phyloP scores from a whole-genome alignment of 192 early-diverging fungal genomes.

The Coemansia sp. region DNA sequence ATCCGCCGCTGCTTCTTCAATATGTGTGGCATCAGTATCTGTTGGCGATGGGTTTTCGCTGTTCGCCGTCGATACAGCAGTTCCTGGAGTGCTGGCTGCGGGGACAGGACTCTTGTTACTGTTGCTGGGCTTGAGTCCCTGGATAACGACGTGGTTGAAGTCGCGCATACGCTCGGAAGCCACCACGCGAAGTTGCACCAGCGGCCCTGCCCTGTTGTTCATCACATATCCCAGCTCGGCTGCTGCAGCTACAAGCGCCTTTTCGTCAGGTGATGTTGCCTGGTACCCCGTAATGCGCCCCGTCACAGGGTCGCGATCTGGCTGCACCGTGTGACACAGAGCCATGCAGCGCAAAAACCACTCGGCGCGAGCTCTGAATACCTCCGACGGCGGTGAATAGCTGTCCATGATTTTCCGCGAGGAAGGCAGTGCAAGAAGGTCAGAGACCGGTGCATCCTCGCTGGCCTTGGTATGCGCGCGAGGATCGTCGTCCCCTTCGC shows the following conservation, averaged over 20 bases:
- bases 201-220: slow-evolving; percentile 59
- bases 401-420: slow-evolving; percentile 35
- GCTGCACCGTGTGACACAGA: slow-evolving; percentile 81
- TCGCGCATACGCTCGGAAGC: slow-evolving; percentile 52
- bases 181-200: slow-evolving; percentile 55
- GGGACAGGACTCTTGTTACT: not conserved
- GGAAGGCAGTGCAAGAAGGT: slow-evolving; percentile 40
- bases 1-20: not conserved
- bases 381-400: slow-evolving; percentile 32
- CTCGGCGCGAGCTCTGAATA: slow-evolving; percentile 51
- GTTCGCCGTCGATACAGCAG: not conserved
- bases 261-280: slow-evolving; percentile 83
- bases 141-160: slow-evolving; percentile 29
- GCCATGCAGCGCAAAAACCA: slow-evolving; percentile 78
- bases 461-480: slow-evolving; percentile 26
- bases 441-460: slow-evolving; percentile 48
- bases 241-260: slow-evolving; percentile 78
- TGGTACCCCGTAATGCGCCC: slow-evolving; percentile 72
- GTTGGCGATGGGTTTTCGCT: not conserved
- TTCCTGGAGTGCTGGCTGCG: not conserved
- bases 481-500: slow-evolving; percentile 22
- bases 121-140: not conserved
- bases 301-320: slow-evolving; percentile 65
- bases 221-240: slow-evolving; percentile 74
- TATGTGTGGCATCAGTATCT: not conserved